These are phyloP conservation scores for Fusarium temperatum DNA, from an alignment of 2,329 filamentous ascomycete species.

Conservation along the genomic window DNA sequence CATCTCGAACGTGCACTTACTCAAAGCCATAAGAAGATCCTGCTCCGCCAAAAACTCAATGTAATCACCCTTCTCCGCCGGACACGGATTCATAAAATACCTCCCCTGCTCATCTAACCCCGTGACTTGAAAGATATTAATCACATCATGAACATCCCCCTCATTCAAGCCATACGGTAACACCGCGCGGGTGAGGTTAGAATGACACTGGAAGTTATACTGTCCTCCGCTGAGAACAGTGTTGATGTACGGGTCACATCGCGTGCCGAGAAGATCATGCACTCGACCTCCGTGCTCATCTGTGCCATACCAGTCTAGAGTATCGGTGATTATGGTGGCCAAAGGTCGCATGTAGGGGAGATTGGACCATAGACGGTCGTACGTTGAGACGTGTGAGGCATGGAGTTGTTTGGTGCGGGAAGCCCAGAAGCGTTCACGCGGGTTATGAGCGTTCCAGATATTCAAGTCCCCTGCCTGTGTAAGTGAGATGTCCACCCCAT, in stretches of 20 bases:
- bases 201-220: conserved; percentile 87
- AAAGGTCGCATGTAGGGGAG: conserved; percentile 81
- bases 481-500: neutral
- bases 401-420: conserved; percentile 81
- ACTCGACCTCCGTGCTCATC: conserved; percentile 72
- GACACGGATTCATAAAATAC: conserved; percentile 78
- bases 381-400: conserved; percentile 74
- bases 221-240: conserved; percentile 73
- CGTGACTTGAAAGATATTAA: conserved; percentile 88
- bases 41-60: conserved; percentile 85
- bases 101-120: conserved; percentile 75
- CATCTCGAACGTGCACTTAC: conserved; percentile 44
- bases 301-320: conserved; percentile 67
- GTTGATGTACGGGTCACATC: conserved; percentile 88
- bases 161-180: conserved; percentile 74
- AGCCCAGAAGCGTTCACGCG: conserved; percentile 85
- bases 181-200: conserved; percentile 79
- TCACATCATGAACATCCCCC: conserved; percentile 81
- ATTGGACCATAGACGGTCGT: conserved; percentile 80
- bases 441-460: conserved; percentile 80
- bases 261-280: conserved; percentile 83
- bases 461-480: conserved; percentile 73
- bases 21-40: conserved; percentile 71
- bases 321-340: conserved; percentile 75
- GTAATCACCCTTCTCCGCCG: conserved; percentile 63